Evolutionary conservation across 441 rosid genomes (phyloP).

Genomic region (Bruguiera hainesii): DNA sequence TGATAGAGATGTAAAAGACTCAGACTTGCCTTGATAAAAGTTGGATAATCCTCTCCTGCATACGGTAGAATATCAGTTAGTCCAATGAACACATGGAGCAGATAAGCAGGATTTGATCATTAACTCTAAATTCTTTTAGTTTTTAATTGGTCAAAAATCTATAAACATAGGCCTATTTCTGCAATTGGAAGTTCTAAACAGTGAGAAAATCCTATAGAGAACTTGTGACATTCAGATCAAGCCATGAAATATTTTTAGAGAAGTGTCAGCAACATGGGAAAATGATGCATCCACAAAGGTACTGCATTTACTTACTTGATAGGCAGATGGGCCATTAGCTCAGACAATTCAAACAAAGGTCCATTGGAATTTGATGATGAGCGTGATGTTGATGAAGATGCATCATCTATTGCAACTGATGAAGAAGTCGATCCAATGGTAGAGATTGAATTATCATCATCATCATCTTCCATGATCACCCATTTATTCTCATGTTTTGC

Average conservation of each 20-base stretch:
- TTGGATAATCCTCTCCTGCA: constrained; percentile 54
- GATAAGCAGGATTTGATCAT: neutral
- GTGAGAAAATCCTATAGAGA: no score
- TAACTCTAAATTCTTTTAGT: no score
- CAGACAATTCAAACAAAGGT: constrained; percentile 53
- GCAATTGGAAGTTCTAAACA: no score
- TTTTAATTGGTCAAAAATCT: no score
- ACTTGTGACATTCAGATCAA: no score
- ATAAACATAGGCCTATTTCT: no score
- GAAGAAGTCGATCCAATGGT: constrained; percentile 30
- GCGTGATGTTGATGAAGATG: constrained; percentile 32
- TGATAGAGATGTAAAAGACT: constrained; percentile 42
- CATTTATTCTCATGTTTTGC: constrained; percentile 19
- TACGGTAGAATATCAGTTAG: neutral
- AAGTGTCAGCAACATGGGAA: no score
- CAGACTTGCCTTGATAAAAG: constrained; percentile 42
- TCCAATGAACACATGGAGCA: neutral
- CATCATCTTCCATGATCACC: constrained; percentile 20
- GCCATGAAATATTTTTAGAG: no score
- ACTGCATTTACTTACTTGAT: constrained; percentile 42
- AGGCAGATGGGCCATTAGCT: constrained; percentile 58
- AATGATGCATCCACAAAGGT: neutral
- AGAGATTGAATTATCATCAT: constrained; percentile 21
- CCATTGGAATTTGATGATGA: constrained; percentile 35
- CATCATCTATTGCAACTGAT: constrained; percentile 34